Evolutionary conservation across 768 basidiomycete genomes (phyloP).

Genomic region (Russula compacta): DNA sequence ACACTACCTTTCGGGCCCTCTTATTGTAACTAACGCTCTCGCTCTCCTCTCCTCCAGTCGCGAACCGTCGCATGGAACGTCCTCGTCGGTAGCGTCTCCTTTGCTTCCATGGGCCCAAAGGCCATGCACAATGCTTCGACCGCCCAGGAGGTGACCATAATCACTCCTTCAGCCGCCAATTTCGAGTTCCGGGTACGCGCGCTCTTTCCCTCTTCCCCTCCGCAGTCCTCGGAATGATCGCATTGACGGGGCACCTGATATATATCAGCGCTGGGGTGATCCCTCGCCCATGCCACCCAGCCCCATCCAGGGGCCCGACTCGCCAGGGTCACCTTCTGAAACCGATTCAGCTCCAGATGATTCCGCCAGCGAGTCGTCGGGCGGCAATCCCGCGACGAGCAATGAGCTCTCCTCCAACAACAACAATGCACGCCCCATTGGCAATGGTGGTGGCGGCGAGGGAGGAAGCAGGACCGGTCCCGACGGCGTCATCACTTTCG

Average conservation of each 20-base stretch:
- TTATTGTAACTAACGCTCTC: neutral
- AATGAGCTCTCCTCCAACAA: too few species aligned
- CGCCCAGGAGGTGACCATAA: constrained; percentile 70
- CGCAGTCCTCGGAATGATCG: constrained; percentile 35
- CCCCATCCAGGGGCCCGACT: constrained; percentile 12
- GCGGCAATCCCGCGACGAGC: neutral
- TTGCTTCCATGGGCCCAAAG: constrained; percentile 64
- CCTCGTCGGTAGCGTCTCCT: constrained; percentile 69
- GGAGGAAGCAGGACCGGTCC: constrained; percentile 11
- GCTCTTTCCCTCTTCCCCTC: constrained; percentile 32
- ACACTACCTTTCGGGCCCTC: neutral
- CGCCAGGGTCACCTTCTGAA: constrained; percentile 2
- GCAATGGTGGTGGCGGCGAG: too few species aligned
- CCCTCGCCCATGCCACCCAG: constrained; percentile 53
- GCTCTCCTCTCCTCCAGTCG: constrained; percentile 27
- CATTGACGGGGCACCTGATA: neutral
- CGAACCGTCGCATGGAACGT: constrained; percentile 68
- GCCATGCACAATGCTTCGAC: constrained; percentile 75
- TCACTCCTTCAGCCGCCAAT: constrained; percentile 42
- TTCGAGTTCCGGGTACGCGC: constrained; percentile 31
- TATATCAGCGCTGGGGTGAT: constrained; percentile 55
- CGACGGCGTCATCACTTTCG: constrained; percentile 38
- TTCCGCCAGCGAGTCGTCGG: neutral
- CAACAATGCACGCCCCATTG: neutral
- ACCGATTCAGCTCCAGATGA: neutral